phyloP scores from a whole-genome alignment of 768 basidiomycete species.

The Asterophora parasitica region DNA sequence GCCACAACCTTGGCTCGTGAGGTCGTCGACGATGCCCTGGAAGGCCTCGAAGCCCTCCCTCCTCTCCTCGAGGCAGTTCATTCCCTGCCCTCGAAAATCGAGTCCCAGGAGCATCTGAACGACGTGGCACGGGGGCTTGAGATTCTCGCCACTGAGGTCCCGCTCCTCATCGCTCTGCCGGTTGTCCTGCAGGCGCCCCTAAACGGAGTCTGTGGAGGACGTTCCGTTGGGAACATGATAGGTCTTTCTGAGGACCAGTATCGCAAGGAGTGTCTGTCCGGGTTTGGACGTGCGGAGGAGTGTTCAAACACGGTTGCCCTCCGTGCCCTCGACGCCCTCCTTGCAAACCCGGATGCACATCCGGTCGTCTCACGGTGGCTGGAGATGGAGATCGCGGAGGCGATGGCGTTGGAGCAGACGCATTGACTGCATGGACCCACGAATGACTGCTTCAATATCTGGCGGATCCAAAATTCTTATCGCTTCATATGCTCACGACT shows the following conservation, averaged over 20 bases:
- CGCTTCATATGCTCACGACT: not conserved
- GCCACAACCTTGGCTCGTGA: constrained; percentile 60
- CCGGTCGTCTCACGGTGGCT: constrained; percentile 44
- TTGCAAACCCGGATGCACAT: constrained; percentile 25
- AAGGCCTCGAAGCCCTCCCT: constrained; percentile 53
- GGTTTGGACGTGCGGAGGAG: constrained; percentile 77
- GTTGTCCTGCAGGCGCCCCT: constrained; percentile 53
- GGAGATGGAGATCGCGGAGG: constrained; percentile 37
- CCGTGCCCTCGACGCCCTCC: constrained; percentile 50
- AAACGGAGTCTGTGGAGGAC: constrained; percentile 29
- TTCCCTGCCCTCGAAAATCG: constrained; percentile 18
- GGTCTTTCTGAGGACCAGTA: constrained; percentile 61
- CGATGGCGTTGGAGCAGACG: constrained; percentile 3
- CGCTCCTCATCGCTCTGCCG: constrained; percentile 71
- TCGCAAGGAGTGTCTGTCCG: constrained; percentile 61
- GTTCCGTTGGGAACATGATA: constrained; percentile 49
- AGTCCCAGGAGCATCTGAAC: constrained; percentile 17
- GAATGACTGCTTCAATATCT: not conserved
- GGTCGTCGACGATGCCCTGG: constrained; percentile 77
- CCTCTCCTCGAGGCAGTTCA: constrained; percentile 50
- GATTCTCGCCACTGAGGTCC: constrained; percentile 55
- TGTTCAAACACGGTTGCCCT: constrained; percentile 56
- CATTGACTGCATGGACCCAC: not conserved
- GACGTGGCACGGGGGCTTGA: constrained; percentile 42
- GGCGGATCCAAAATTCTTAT: not conserved